Base-by-base conservation (phyloP, 2,329 filamentous ascomycete species). In the Claviceps paspali region DNA sequence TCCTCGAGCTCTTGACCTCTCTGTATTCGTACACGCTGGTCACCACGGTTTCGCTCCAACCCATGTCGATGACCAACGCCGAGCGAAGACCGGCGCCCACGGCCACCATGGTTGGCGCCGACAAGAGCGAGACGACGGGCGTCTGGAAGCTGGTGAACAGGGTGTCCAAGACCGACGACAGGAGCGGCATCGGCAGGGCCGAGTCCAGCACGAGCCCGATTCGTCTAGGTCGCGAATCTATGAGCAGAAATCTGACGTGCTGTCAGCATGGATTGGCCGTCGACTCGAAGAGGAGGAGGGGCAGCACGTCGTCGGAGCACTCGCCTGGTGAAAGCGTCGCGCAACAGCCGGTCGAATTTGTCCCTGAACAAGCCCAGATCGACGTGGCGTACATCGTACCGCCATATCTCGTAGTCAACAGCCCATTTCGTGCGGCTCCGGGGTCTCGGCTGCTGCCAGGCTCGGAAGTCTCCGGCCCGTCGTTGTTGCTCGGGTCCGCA, bases 1-100 rank as follows among this genome's bases (percentile, higher is more conserved):
- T 88, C 38, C 83, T 70, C 39, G 67, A 73, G 38, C 74, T 75
- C 12, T 69, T 66, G 1, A 94, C 74, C 54, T 93, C 86, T 38
- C 83, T 78, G 54, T 86, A 94, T 59, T 98, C 91, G 52, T 87
- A 96, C 6, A 96, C 69, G 5, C 79, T 82, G 0, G 85, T 93
- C 17, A 92, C 73, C 1, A 79, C 71, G 0, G 87, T 93, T 57
- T 96, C 91, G 29, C 77, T 70, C 91, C 91, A 98, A 30, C 88
- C 91, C 42, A 98, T 69, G 51, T 98, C 86, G 27, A 98, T 67
- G 1, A 96, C 75, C 29, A 98, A 57, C 1, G 80, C 85, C n/a
- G 83, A 84, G 11, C 91, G 76, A 29, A 93, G 63, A 1, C 91
- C 91, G 5, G 87, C 86, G 6, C 80, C 81, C 3, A 87, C 72